Evolutionary conservation across 345 rosid species (phyloP).

Genomic region (Eucalyptus tenuipes): DNA sequence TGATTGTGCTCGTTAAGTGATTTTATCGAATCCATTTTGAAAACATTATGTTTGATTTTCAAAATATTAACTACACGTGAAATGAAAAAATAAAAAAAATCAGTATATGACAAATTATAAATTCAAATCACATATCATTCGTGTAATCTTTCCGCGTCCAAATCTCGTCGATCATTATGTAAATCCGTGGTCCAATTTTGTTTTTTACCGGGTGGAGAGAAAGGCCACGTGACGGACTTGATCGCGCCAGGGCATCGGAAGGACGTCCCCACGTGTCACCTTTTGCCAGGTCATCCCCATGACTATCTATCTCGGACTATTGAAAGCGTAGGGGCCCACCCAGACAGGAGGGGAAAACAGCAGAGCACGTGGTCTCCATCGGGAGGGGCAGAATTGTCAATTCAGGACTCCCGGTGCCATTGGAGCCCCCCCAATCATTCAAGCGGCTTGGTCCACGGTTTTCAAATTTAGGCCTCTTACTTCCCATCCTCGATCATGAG

Average conservation of each 20-base stretch:
- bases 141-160: neutral
- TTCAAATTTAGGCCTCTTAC: neutral
- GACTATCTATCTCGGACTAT: neutral
- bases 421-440: neutral
- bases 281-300: neutral
- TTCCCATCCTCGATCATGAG: neutral
- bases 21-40: neutral
- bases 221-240: neutral
- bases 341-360: neutral
- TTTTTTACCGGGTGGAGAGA: neutral
- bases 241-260: neutral
- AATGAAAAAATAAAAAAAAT: neutral
- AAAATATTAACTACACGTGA: neutral
- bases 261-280: neutral
- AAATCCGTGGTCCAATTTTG: neutral
- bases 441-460: neutral
- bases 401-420: neutral
- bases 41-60: neutral
- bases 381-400: neutral
- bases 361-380: neutral
- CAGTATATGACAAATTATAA: neutral
- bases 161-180: neutral
- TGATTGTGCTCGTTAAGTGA: neutral
- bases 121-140: neutral
- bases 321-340: neutral